Conservation (phyloP, 148 eudicot species). For the Polygonum aviculare region DNA sequence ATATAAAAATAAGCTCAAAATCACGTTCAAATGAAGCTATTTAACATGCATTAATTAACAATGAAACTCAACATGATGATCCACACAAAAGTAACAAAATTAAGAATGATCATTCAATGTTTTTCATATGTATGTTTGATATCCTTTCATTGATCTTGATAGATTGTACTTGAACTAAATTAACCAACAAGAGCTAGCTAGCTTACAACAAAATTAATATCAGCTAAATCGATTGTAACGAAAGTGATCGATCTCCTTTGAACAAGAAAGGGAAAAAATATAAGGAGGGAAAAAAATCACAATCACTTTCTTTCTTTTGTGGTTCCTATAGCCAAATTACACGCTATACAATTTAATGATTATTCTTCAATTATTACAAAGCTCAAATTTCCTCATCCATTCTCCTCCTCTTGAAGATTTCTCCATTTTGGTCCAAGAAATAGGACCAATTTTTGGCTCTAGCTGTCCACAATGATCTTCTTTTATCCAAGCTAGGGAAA, state of each 20-base stretch:
- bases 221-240: neutral
- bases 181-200: neutral
- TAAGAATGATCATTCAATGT: neutral
- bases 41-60: neutral
- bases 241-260: constrained; percentile 6
- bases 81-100: neutral
- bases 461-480: neutral
- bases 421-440: neutral
- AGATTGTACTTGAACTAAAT: neutral
- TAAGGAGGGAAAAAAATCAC: neutral
- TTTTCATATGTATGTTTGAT: neutral
- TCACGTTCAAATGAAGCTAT: neutral
- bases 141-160: neutral
- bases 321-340: constrained; percentile 6
- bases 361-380: constrained; percentile 2
- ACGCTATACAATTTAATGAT: constrained; percentile 2
- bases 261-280: neutral
- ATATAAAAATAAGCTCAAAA: neutral
- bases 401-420: neutral
- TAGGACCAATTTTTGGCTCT: neutral
- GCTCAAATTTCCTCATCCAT: constrained; percentile 5
- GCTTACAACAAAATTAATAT: neutral
- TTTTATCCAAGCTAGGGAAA: neutral
- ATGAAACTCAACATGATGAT: neutral
- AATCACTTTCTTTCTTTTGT: constrained; percentile 2